A percentile compares a stretch with the other conserved stretches of the same genome.
phyloP scores from a whole-genome alignment of 768 basidiomycete species.

The Boletus reticuloceps region DNA sequence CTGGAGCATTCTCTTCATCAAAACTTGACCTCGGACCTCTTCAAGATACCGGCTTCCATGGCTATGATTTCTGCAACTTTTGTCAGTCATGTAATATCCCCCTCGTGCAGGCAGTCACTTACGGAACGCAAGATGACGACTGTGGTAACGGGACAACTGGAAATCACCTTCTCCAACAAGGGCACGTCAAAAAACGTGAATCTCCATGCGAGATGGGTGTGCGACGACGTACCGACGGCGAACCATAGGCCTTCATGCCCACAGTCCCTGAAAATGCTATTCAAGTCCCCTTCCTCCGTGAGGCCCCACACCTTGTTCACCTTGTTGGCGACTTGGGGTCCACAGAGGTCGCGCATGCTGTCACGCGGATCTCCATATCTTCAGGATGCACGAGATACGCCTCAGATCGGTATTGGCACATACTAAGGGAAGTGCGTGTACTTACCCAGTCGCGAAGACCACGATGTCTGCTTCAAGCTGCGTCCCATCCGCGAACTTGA shows the following conservation, averaged over 20 bases:
- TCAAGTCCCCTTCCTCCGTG: constrained; percentile 59
- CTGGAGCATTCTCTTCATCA: constrained; percentile 2
- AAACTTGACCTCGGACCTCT: constrained; percentile 19
- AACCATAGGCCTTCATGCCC: constrained; percentile 39
- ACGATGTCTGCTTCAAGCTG: constrained; percentile 33
- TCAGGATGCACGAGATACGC: neutral
- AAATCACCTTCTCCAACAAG: constrained; percentile 19
- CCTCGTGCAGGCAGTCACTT: constrained; percentile 8
- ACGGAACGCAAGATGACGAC: constrained; percentile 30
- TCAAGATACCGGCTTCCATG: constrained; percentile 28
- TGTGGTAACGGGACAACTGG: constrained; percentile 25
- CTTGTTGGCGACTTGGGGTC: constrained; percentile 42
- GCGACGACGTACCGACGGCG: constrained; percentile 20
- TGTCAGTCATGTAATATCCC: neutral
- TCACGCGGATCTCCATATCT: constrained; percentile 50
- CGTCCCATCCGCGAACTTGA: constrained; percentile 16
- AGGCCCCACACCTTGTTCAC: constrained; percentile 59
- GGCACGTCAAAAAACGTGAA: neutral
- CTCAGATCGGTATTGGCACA: neutral
- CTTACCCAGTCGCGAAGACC: constrained; percentile 33
- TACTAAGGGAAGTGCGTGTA: neutral
- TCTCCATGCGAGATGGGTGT: neutral
- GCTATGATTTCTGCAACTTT: constrained; percentile 26
- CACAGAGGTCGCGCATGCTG: constrained; percentile 43
- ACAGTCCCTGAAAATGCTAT: constrained; percentile 34